Percentiles rank a stretch among this genome's conserved stretches.
phyloP scores from a whole-genome alignment of 2,329 filamentous ascomycete genomes.

The Apiospora marii region DNA sequence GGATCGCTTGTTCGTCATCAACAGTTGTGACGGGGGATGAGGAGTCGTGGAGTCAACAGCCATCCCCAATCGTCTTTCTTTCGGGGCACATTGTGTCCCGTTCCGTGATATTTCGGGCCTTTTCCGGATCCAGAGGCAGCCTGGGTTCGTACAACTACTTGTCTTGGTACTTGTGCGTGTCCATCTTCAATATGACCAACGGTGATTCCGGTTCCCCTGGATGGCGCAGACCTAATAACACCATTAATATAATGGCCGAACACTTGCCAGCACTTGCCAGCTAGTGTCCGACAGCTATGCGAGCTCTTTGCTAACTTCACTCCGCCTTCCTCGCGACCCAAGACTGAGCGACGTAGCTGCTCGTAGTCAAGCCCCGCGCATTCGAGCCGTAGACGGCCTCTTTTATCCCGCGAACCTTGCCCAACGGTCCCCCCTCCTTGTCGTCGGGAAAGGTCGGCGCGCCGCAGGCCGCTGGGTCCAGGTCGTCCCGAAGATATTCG shows the following conservation, averaged over 20 bases:
- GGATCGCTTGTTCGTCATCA: neutral
- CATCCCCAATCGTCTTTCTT: neutral
- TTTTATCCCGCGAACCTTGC: constrained; percentile 49
- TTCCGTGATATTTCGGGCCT: neutral
- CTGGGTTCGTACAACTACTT: neutral
- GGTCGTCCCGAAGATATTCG: constrained; percentile 48
- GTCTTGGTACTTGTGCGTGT: neutral
- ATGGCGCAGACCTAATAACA: neutral
- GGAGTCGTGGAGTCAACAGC: neutral
- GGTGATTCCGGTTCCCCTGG: neutral
- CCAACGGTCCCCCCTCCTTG: constrained; percentile 30
- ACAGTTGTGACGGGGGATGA: neutral
- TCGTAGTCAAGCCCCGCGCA: constrained; percentile 56
- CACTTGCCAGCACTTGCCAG: neutral
- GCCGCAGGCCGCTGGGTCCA: constrained; percentile 48
- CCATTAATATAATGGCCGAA: too few relatives aligned
- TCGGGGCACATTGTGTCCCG: neutral
- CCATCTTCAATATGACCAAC: neutral
- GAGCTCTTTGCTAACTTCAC: neutral
- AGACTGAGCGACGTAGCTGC: constrained; percentile 62
- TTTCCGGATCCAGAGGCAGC: neutral
- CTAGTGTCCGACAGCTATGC: neutral
- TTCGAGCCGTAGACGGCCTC: constrained; percentile 63
- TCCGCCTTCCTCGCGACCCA: constrained; percentile 52
- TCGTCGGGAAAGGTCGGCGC: constrained; percentile 46